Base-by-base conservation (phyloP, 495 filamentous ascomycete species). In the Hyphodiscus hymeniophilus region DNA sequence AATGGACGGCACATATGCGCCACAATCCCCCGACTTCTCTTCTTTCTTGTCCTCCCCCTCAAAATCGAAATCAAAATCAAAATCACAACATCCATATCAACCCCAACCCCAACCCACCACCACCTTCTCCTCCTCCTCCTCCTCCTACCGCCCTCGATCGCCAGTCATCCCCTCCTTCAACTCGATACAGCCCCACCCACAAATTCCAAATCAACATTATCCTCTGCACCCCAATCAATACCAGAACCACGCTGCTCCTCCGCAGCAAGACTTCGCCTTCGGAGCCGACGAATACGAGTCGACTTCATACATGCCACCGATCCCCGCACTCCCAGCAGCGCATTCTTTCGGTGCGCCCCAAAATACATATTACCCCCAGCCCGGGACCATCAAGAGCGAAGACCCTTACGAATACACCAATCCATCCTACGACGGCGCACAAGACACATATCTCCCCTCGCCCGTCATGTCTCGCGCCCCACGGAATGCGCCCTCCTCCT, bases 1-100 rank as follows among this genome's bases (percentile, higher is more conserved):
- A 17, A 46, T 50, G 36, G 54, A 54, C 45, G 44, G 60, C 54
- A 60, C 57, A 42, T 78, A 76, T 63, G 73, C 72, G 54, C 74
- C 74, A 51, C 72, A 69, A 63, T 75, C 72, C 45, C 74, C 74
- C 51, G 74, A 76, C 59, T 66, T 78, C 48, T 74, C 72, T 21
- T 68, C 66, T 42, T 72, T 76, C 47, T 68, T 71, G 48, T 63
- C 70, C 38, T 47, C 56, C 2, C 44, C 56, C 12, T 26, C 49
- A 42, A 38, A 36, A 30, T 30, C 15, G 8, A 3, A 24, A 30
- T 34, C 42, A 21, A 2, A 45, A 34, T 7, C 23, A 3, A 23
- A 47, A 18, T n/a, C 15, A 43, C 16, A 43, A 20, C 31, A 15
- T 2, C 42, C 38, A 26, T 18, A 33, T 6, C 36, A 30, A 51